Evolutionary conservation across 2,329 filamentous ascomycete species (phyloP).

Genomic region (Graphilbum ipis-grandicollis): DNA sequence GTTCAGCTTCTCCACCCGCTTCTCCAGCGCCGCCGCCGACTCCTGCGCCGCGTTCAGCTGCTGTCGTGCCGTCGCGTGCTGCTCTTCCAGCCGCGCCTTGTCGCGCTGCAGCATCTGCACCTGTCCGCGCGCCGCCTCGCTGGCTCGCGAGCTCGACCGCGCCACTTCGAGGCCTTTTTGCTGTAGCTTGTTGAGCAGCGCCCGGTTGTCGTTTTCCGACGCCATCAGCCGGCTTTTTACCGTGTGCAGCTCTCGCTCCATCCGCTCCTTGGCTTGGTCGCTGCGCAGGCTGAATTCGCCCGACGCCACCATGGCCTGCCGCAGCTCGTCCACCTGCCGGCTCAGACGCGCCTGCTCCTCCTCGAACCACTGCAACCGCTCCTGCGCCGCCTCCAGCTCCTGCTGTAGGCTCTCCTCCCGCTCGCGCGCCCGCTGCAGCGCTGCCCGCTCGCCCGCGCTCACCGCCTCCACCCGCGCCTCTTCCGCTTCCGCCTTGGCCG

Average conservation of each 20-base stretch:
- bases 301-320: slow-evolving; percentile 55
- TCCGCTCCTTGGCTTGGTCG: slow-evolving; percentile 83
- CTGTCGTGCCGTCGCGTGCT: slow-evolving; percentile 62
- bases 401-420: slow-evolving; percentile 59
- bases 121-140: slow-evolving; percentile 65
- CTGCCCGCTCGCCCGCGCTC: slow-evolving; percentile 58
- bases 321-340: slow-evolving; percentile 67
- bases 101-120: slow-evolving; percentile 63
- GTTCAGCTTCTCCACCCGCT: slow-evolving; percentile 84
- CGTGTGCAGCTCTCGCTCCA: slow-evolving; percentile 80
- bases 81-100: slow-evolving; percentile 68
- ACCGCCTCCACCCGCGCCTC: slow-evolving; percentile 74
- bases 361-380: slow-evolving; percentile 63
- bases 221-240: slow-evolving; percentile 77
- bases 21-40: slow-evolving; percentile 68
- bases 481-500: slow-evolving; percentile 71
- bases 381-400: slow-evolving; percentile 65
- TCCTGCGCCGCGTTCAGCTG: slow-evolving; percentile 78
- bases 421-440: slow-evolving; percentile 63
- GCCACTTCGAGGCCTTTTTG: slow-evolving; percentile 96
- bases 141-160: slow-evolving; percentile 70
- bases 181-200: slow-evolving; percentile 90
- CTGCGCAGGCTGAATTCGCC: no score
- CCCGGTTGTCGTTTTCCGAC: slow-evolving; percentile 90
- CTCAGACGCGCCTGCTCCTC: slow-evolving; percentile 61